Evolutionary conservation across 345 rosid species (phyloP), one percentile per base, ranked within the genome.

Genomic region (Pistacia vera): DNA sequence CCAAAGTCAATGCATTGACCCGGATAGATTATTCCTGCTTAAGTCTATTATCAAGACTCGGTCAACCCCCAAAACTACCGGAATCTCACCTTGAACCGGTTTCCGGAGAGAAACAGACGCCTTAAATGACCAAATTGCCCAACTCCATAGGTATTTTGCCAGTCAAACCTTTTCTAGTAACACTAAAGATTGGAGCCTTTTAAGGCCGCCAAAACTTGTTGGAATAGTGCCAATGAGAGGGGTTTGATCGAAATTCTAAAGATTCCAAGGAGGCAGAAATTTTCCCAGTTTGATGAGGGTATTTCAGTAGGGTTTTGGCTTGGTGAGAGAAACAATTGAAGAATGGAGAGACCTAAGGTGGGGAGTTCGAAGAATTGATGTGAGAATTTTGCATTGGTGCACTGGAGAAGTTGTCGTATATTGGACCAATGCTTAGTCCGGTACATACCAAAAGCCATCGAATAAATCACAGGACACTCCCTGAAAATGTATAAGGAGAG

Each of bases 221-320:
- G 86, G 85, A 55, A 83, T 17, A 9, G 70, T 4, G n/a, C 86
- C 82, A 52, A 78, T 56, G 5, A 86, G 85, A 0, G 82, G 73
- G 85, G 77, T 86, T 83, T 25, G 84, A 75, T 60, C 85, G 33
- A 69, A 86, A 81, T 54, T 79, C 89, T 35, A 86, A 28, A 18
- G 75, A 79, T 59, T 77, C 75, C 41, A 86, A 55, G 67, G 36
- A 41, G 56, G 28, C 20, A 0, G 86, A 65, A 48, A 86, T 61
- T 69, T 54, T 70, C 79, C 89, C 86, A 86, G 49, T 54, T 54
- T 59, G 70, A 70, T 63, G 49, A 38, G 35, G 86, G 72, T 54
- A 86, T 46, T 38, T 59, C 55, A 54, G 64, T 71, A 7, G 84
- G 78, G 33, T 66, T 70, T 12, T 62, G 70, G 57, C 2, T 55